Evolutionary conservation across 83 land plant species (phyloP).

Genomic region (Isoetes engelmannii): DNA sequence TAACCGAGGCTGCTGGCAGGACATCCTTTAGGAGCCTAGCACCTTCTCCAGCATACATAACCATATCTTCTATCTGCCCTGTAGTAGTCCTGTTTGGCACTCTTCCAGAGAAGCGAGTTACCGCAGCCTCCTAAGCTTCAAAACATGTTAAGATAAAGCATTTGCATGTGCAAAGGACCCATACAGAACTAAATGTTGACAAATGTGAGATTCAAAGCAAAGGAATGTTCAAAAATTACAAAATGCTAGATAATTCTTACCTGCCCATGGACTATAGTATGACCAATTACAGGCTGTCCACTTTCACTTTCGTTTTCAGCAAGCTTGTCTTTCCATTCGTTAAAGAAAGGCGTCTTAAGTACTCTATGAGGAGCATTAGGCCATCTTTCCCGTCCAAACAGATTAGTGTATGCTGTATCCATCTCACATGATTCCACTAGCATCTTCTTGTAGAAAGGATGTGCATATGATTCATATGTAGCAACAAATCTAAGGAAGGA

Average conservation of each 20-base stretch:
- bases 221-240: background rate
- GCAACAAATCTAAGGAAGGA: slow-evolving; percentile 61
- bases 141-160: background rate
- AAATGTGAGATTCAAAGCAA: background rate
- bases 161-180: background rate
- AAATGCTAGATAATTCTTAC: slow-evolving; percentile 23
- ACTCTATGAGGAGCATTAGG: slow-evolving; percentile 67
- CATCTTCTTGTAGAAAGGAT: slow-evolving; percentile 60
- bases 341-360: slow-evolving; percentile 52
- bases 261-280: slow-evolving; percentile 47
- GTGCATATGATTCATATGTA: slow-evolving; percentile 71
- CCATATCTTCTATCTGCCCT: slow-evolving; percentile 82
- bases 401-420: slow-evolving; percentile 60
- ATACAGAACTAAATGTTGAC: background rate
- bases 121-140: slow-evolving; percentile 42
- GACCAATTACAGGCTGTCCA: slow-evolving; percentile 66
- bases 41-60: slow-evolving; percentile 83
- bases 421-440: slow-evolving; percentile 33
- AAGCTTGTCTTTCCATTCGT: slow-evolving; percentile 42
- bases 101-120: slow-evolving; percentile 57
- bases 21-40: slow-evolving; percentile 64
- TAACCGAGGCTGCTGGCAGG: slow-evolving; percentile 59
- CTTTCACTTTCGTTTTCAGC: slow-evolving; percentile 49
- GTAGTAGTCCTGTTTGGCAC: slow-evolving; percentile 60
- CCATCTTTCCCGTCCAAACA: slow-evolving; percentile 85